Evolutionary conservation across 768 basidiomycete species (phyloP).

Genomic region (Artomyces pyxidatus): DNA sequence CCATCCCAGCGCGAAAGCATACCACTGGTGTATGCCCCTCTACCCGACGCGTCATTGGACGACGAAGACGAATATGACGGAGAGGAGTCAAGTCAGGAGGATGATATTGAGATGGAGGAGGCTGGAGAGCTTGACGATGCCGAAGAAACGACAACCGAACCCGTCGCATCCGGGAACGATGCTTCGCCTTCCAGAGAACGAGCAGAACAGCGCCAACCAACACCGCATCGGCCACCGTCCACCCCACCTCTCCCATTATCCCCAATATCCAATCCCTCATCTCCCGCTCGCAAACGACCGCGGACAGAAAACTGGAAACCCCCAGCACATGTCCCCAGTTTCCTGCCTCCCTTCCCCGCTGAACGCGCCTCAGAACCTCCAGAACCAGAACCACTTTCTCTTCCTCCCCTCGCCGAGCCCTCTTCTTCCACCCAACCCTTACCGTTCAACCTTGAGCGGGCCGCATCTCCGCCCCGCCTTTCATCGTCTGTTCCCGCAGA

Average conservation of each 20-base stretch:
- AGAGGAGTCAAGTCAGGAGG: conserved; percentile 18
- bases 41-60: conserved; percentile 21
- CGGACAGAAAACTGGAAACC: conserved; percentile 51
- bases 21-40: conserved; percentile 34
- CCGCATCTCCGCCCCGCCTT: conserved; percentile 33
- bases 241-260: conserved; percentile 44
- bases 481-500: conserved; percentile 46
- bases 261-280: conserved; percentile 51
- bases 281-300: conserved; percentile 49
- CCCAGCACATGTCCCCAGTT: conserved; percentile 56
- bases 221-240: conserved; percentile 19
- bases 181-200: conserved; percentile 6
- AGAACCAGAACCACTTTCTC: conserved; percentile 25
- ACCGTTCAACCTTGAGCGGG: conserved; percentile 27
- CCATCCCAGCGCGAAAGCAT: conserved; percentile 49
- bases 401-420: conserved; percentile 28
- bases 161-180: too few relatives aligned
- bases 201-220: conserved; percentile 8
- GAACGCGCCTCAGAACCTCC: conserved; percentile 22
- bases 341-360: conserved; percentile 61
- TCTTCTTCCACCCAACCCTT: conserved; percentile 27
- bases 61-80: conserved; percentile 27
- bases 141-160: conserved; percentile 7
- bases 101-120: conserved; percentile 13
- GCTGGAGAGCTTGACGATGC: conserved; percentile 6